Percentiles rank a stretch among this genome's conserved stretches.
Evolutionary conservation across 1,139 yeast species (phyloP).

Genomic region (Candida gigantensis): DNA sequence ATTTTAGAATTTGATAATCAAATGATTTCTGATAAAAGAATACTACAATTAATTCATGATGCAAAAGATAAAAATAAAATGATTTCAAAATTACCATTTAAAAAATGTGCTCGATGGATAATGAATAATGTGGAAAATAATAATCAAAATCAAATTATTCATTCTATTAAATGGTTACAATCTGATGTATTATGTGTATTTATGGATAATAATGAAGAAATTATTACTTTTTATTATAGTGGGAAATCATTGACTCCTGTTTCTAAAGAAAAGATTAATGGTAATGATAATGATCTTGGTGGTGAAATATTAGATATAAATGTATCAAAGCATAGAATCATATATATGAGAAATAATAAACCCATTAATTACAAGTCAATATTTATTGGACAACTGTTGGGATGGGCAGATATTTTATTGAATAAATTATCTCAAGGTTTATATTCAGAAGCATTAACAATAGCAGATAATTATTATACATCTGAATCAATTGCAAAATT

Average conservation of each 20-base stretch:
- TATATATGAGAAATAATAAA: conserved; percentile 8
- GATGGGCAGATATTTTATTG: conserved; percentile 72
- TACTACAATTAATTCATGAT: conserved; percentile 31
- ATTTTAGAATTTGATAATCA: conserved; percentile 51
- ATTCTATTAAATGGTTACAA: conserved; percentile 62
- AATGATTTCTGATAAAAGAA: conserved; percentile 27
- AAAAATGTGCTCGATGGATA: conserved; percentile 48
- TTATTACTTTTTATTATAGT: conserved; percentile 14
- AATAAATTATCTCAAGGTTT: conserved; percentile 48
- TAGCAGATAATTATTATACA: conserved; percentile 55
- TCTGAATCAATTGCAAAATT: conserved; percentile 48
- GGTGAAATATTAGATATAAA: conserved; percentile 18
- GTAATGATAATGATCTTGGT: too few relatives aligned
- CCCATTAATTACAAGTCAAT: too few relatives aligned
- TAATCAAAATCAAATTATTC: too few relatives aligned
- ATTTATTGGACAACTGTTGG: conserved; percentile 57
- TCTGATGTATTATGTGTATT: conserved; percentile 48
- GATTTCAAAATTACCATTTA: conserved; percentile 39
- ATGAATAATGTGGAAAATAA: too few relatives aligned
- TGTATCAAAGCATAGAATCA: conserved; percentile 28
- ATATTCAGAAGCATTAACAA: conserved; percentile 56
- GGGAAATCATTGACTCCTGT: conserved; percentile 7
- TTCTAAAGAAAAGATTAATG: conserved; percentile 7
- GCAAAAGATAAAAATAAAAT: conserved; percentile 42
- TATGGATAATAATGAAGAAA: conserved; percentile 13